phyloP scores from a whole-genome alignment of 2,329 filamentous ascomycete genomes.

The Microthyrium microscopicum region DNA sequence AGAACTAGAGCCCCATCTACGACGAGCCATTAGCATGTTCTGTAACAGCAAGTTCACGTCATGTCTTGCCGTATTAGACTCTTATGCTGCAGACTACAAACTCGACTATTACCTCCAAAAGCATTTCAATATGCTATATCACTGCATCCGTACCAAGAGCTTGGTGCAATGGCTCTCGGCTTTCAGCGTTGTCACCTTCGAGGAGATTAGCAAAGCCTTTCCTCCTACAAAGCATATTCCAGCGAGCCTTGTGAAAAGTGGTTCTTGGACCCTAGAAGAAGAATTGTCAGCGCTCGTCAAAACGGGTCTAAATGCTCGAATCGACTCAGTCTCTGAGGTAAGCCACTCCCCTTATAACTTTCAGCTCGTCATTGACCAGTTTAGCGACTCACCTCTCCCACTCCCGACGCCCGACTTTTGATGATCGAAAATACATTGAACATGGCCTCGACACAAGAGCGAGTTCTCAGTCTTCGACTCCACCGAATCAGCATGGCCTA shows the following conservation, averaged over 20 bases:
- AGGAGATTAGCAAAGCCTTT: constrained; percentile 65
- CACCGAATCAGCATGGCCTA: constrained; percentile 59
- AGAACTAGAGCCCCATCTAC: constrained; percentile 84
- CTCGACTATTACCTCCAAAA: constrained; percentile 72
- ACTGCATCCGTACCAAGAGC: constrained; percentile 68
- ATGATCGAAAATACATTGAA: constrained; percentile 51
- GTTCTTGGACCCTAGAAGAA: constrained; percentile 30
- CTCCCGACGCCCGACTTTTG: constrained; percentile 46
- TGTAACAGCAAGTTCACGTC: constrained; percentile 77
- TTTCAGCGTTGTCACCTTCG: constrained; percentile 72
- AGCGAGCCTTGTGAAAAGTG: too few relatives aligned
- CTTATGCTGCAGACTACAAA: constrained; percentile 71
- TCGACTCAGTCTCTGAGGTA: constrained; percentile 69
- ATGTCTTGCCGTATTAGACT: constrained; percentile 68
- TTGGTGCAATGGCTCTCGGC: constrained; percentile 87
- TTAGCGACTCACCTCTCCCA: constrained; percentile 56
- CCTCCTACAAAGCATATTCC: too few relatives aligned
- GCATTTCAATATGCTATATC: constrained; percentile 55
- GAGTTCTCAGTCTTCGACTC: constrained; percentile 58
- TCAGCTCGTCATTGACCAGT: neutral
- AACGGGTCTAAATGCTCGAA: constrained; percentile 55
- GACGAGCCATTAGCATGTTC: constrained; percentile 78
- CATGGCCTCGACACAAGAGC: constrained; percentile 54
- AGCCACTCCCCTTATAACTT: neutral
- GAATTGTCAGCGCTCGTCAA: constrained; percentile 70